Evolutionary conservation across 164 flowering plant genomes (phyloP), one percentile per base, ranked within the genome.

Genomic region (Nymphaea colorata): DNA sequence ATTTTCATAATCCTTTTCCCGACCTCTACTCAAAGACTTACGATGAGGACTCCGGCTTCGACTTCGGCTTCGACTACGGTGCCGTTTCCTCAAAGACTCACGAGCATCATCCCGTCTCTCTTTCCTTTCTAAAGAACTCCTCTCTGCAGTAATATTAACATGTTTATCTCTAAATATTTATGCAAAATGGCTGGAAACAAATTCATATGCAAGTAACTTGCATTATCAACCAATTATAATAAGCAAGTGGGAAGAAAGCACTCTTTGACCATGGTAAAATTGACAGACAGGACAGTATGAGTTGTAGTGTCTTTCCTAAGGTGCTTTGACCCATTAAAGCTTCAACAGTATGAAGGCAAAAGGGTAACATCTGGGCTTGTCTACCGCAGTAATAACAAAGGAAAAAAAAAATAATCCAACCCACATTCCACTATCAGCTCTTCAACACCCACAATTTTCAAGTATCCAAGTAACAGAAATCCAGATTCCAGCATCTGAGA

Each of bases 51-150:
- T 93, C 14, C 57, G 57, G 14, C 57, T 51, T 25, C 68, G 75
- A 67, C 91, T 88, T 70, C 73, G 69, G 75, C 96, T 90, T 62
- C 59, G 77, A 68, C 92, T 87, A 16, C 90, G 86, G 67, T 77
- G 84, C 42, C 95, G 84, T 77, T 91, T 93, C 76, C 85, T 83
- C 59, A 89, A 82, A 62, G 82, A 73, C 2, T 87, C 93, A 64
- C 70, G 89, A 10, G 74, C 67, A 70, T 86, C 89, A 71, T 80
- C 92, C 43, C 75, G 79, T 71, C 79, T 80, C 10, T 86, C 90
- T 69, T 82, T 84, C 75, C 87, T 82, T 79, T 87, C 95, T 25
- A 75, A 64, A 51, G 82, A 80, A 62, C 83, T 68, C 74, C 79
- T 77, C 77, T 71, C 96, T 90, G 85, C 80, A 77, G 59, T 69